These are phyloP conservation scores for Eremothecium cymbalariae DNA, from an alignment of 1,139 yeast genomes.

Conservation along the genomic window DNA sequence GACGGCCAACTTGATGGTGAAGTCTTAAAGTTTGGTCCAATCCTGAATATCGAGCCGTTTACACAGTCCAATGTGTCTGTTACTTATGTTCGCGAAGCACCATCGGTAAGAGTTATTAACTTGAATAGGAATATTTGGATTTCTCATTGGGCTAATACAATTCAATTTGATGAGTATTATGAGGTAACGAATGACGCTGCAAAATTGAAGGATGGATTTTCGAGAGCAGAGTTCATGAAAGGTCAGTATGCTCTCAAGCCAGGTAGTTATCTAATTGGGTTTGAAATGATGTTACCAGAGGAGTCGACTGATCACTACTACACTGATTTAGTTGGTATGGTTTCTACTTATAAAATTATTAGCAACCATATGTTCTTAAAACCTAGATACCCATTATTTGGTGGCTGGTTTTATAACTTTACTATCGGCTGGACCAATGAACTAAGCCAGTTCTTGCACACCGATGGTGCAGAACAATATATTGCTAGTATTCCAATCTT, in stretches of 20 bases:
- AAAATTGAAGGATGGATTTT: conserved; percentile 55
- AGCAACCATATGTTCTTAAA: conserved; percentile 48
- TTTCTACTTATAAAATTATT: conserved; percentile 63
- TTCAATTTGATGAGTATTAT: conserved; percentile 75
- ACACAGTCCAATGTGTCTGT: conserved; percentile 44
- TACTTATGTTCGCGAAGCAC: conserved; percentile 57
- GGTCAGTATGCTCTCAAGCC: conserved; percentile 9
- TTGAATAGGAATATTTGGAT: conserved; percentile 78
- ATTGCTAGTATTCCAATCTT: conserved; percentile 62
- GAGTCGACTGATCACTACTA: conserved; percentile 58
- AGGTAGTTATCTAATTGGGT: conserved; percentile 28
- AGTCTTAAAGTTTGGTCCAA: conserved; percentile 53
- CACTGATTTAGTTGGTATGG: conserved; percentile 89
- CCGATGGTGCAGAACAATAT: conserved; percentile 41
- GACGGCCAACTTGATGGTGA: conserved; percentile 30
- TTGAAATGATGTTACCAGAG: conserved; percentile 47
- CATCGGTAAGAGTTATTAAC: conserved; percentile 52
- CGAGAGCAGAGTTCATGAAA: conserved; percentile 66
- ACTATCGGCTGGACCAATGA: conserved; percentile 84
- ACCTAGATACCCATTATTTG: conserved; percentile 90
- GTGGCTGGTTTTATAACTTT: conserved; percentile 94
- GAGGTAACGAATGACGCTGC: conserved; percentile 76
- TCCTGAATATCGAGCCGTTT: conserved; percentile 40
- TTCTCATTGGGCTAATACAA: conserved; percentile 59
- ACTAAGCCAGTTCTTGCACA: conserved; percentile 45